A percentile compares a stretch with the other conserved stretches of the same genome.
These are phyloP conservation scores for Coniochaeta hoffmannii DNA, from an alignment of 2,329 filamentous ascomycete species.

Conservation along the genomic window DNA sequence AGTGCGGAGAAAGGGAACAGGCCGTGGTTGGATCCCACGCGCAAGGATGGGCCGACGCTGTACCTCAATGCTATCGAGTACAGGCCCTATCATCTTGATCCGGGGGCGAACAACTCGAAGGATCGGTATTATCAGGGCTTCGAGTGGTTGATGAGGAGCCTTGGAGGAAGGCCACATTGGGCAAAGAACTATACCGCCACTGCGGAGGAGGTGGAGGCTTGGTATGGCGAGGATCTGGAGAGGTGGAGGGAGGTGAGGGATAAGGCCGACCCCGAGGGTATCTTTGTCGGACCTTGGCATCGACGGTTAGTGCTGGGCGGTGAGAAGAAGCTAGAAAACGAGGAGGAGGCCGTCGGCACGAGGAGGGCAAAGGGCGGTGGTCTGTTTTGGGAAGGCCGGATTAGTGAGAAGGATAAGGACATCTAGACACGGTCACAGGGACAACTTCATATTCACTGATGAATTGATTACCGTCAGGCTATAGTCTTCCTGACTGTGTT, in stretches of 20 bases:
- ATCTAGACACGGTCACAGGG: neutral
- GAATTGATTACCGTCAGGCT: too few species aligned
- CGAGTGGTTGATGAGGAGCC: constrained; percentile 73
- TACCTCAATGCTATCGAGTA: constrained; percentile 79
- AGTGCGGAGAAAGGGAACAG: constrained; percentile 16
- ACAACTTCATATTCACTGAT: too few species aligned
- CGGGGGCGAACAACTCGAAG: constrained; percentile 46
- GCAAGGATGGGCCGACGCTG: constrained; percentile 54
- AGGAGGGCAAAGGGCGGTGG: neutral
- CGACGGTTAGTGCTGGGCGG: constrained; percentile 23
- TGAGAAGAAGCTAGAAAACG: neutral
- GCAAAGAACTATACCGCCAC: constrained; percentile 67
- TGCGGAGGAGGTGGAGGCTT: constrained; percentile 44
- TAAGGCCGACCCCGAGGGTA: constrained; percentile 62
- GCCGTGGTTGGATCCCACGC: constrained; percentile 54
- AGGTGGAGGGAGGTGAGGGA: constrained; percentile 57
- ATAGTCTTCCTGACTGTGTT: too few species aligned
- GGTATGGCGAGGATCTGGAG: constrained; percentile 56
- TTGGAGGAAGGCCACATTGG: constrained; percentile 71
- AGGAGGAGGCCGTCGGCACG: neutral
- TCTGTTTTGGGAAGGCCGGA: neutral
- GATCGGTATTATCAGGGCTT: constrained; percentile 71
- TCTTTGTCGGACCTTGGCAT: constrained; percentile 89
- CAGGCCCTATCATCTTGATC: constrained; percentile 63
- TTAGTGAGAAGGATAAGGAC: neutral